These are phyloP conservation scores for Solanum ossicruentum DNA, from an alignment of 257 asterid genomes.

Conservation along the genomic window DNA sequence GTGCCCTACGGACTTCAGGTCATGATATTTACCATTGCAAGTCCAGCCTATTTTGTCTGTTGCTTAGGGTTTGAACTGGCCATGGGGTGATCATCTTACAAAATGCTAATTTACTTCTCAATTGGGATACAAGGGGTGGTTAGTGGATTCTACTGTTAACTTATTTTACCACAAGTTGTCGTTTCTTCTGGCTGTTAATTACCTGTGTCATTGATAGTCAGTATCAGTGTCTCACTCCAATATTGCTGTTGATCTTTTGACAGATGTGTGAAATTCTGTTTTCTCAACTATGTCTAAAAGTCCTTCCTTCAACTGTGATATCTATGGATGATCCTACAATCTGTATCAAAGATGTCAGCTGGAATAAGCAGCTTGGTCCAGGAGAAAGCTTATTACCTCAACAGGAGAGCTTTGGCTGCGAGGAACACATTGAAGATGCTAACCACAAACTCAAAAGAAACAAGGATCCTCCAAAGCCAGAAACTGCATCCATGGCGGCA, in stretches of 20 bases:
- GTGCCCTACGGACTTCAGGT: background rate
- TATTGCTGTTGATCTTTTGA: background rate
- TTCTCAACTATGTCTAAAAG: constrained; percentile 94
- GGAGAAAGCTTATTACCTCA: constrained; percentile 24
- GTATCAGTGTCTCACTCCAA: background rate
- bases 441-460: constrained; percentile 30
- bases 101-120: background rate
- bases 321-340: constrained; percentile 41
- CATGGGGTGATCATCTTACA: background rate
- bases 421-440: constrained; percentile 40
- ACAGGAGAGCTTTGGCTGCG: constrained; percentile 22
- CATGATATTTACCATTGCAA: background rate
- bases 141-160: background rate
- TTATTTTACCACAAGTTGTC: background rate
- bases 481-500: constrained; percentile 90
- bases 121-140: background rate
- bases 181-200: background rate
- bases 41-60: background rate
- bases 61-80: background rate
- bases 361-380: constrained; percentile 38
- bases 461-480: constrained; percentile 28
- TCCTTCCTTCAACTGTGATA: constrained; percentile 25
- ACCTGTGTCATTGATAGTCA: background rate
- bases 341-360: constrained; percentile 36
- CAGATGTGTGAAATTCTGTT: constrained; percentile 97